Evolutionary conservation across 768 basidiomycete genomes (phyloP), one percentile per base, ranked within the genome.

Genomic region (Serendipita vermifera): DNA sequence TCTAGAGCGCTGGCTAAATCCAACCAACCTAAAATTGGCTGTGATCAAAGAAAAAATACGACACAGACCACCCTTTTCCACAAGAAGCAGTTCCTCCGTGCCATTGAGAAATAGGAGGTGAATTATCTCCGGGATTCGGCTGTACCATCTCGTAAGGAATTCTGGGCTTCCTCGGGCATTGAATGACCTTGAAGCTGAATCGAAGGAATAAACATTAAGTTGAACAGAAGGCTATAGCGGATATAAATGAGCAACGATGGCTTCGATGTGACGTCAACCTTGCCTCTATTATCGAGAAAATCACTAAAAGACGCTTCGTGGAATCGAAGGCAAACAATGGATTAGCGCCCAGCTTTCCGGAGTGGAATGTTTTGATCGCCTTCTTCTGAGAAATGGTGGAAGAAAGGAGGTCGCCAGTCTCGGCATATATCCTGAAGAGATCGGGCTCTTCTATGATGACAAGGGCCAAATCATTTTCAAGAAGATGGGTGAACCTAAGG

Each of bases 1-100:
- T 3, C 9, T 17, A 20, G 11, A n/a, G n/a, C 15, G 36, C 56
- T 22, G 5, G 1, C 11, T 29, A 11, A 17, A 5, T 38, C 33
- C 33, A 24, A 43, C 39, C 14, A 40, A 81, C 79, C 80, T 65
- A 56, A 78, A 80, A 41, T 78, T 75, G 55, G 75, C 71, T 0
- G 77, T 76, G 2, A 76, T 66, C 41, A 79, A 60, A 0, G 80
- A 81, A 59, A 73, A 80, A n/a, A 81, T 69, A 15, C 80, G 67
- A 1, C 70, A 76, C 14, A 70, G 70, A 0, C 67, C 66, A 2
- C 57, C 59, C 0, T 70, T 69, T 58, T 82, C 80, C 3, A 80
- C 66, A 0, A 82, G 62, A 0, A 77, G 60, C 2, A 82, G 46
- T 55, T 82, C 81, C 59, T 82, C 80, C 31, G 62, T 72, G 3